Percentiles rank a stretch among this genome's conserved stretches.
phyloP scores from a whole-genome alignment of 2,329 filamentous ascomycete genomes.

The Cladosporium sphaerospermum region DNA sequence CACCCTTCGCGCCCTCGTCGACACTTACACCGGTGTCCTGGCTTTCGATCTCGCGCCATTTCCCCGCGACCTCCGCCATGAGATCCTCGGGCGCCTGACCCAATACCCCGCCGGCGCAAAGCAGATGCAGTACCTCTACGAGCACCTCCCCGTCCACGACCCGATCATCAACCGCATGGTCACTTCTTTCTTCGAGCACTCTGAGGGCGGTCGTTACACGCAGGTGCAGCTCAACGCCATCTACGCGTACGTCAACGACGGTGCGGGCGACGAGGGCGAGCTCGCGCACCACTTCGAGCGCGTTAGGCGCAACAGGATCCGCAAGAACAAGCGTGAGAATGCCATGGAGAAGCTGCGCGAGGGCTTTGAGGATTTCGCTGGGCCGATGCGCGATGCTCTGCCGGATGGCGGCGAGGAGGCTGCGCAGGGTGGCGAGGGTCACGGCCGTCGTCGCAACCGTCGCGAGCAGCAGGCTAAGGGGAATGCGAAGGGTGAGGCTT shows the following conservation, averaged over 20 bases:
- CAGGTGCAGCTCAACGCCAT: conserved; percentile 6
- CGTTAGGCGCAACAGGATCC: conserved; percentile 3
- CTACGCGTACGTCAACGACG: conserved; percentile 4
- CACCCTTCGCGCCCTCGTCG: conserved; percentile 12
- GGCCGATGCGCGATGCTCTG: conserved; percentile 1
- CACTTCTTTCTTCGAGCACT: conserved; percentile 15
- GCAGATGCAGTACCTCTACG: conserved; percentile 12
- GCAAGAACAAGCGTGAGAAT: neutral
- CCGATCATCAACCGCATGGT: conserved; percentile 16
- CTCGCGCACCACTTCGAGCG: conserved; percentile 3
- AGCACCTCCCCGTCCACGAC: conserved; percentile 14
- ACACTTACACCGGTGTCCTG: conserved; percentile 16
- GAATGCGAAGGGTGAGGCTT: neutral
- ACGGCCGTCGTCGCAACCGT: conserved; percentile 10
- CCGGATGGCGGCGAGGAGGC: neutral
- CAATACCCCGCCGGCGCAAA: neutral
- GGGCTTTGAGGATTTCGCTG: conserved; percentile 7
- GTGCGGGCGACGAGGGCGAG: neutral
- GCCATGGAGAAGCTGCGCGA: conserved; percentile 8
- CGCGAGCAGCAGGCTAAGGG: conserved; percentile 11
- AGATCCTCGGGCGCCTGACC: conserved; percentile 13
- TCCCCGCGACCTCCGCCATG: conserved; percentile 11
- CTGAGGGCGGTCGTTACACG: conserved; percentile 1
- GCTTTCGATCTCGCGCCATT: conserved; percentile 16
- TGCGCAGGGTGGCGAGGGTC: neutral